Percentiles rank a stretch among this genome's conserved stretches.
Evolutionary conservation across 306 rosid species (phyloP).

Genomic region (Cicer pinnatifidum): DNA sequence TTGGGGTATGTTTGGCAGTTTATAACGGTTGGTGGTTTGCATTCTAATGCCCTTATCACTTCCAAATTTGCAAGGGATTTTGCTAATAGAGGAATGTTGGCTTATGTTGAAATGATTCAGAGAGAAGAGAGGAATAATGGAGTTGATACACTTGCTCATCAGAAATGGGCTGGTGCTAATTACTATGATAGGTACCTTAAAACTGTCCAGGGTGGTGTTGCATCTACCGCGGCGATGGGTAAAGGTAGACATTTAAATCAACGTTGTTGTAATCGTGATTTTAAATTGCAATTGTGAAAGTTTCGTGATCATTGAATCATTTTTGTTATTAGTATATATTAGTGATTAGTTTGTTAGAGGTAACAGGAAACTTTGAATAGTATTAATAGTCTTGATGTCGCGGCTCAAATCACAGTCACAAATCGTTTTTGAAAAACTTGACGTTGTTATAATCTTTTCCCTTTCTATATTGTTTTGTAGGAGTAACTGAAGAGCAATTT

Average conservation of each 20-base stretch:
- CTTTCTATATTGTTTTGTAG: constrained; percentile 46
- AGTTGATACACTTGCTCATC: constrained; percentile 95
- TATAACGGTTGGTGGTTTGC: constrained; percentile 89
- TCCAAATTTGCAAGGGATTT: constrained; percentile 83
- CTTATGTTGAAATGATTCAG: constrained; percentile 92
- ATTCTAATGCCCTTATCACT: constrained; percentile 76
- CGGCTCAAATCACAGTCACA: neutral
- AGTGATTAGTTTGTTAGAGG: too few relatives aligned
- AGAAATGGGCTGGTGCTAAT: constrained; percentile 98
- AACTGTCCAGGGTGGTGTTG: constrained; percentile 93
- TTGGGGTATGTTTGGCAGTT: constrained; percentile 94
- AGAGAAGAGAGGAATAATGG: constrained; percentile 93
- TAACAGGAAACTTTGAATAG: too few relatives aligned
- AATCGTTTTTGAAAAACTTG: neutral
- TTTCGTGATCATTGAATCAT: neutral
- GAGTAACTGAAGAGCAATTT: constrained; percentile 96
- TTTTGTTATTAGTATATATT: too few relatives aligned
- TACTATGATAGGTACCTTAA: constrained; percentile 90
- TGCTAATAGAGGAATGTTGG: constrained; percentile 87
- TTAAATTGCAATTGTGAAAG: neutral
- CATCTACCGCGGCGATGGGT: constrained; percentile 99
- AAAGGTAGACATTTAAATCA: constrained; percentile 56
- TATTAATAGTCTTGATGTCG: neutral
- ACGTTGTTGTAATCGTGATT: neutral
- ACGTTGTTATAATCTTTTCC: neutral